These are phyloP conservation scores for Ceratocystis alfenasii DNA, from an alignment of 2,329 filamentous ascomycete genomes.

Conservation along the genomic window DNA sequence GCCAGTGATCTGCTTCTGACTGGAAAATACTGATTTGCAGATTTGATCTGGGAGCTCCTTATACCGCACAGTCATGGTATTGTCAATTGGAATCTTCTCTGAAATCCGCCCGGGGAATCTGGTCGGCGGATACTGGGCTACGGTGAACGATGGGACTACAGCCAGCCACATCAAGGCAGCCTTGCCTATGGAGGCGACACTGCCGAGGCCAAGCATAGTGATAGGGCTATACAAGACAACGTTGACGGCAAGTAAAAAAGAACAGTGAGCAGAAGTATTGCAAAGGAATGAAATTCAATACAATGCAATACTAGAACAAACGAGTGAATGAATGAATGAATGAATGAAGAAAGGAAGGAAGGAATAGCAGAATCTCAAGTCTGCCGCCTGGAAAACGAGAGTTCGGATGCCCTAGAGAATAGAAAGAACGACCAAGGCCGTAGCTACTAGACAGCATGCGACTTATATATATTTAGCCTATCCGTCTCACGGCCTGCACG, in stretches of 20 bases:
- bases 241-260: not conserved
- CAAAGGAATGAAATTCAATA: not conserved
- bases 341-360: too few species aligned
- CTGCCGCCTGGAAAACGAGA: too few species aligned
- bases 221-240: not conserved
- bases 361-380: too few species aligned
- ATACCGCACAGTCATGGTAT: conserved; percentile 2
- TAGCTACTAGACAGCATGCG: not conserved
- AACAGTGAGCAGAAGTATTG: not conserved
- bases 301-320: too few species aligned
- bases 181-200: not conserved
- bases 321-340: too few species aligned
- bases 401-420: not conserved
- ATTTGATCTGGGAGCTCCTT: conserved; percentile 28
- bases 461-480: not conserved
- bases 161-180: not conserved
- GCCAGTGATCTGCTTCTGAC: conserved; percentile 58
- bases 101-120: not conserved
- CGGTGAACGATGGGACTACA: not conserved
- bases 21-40: conserved; percentile 52
- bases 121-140: not conserved
- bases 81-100: not conserved
- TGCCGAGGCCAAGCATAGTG: not conserved
- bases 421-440: not conserved
- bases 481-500: not conserved